Evolutionary conservation across 2,329 filamentous ascomycete species (phyloP), one percentile per base, ranked within the genome.

Genomic region (Albifimbria verrucaria): DNA sequence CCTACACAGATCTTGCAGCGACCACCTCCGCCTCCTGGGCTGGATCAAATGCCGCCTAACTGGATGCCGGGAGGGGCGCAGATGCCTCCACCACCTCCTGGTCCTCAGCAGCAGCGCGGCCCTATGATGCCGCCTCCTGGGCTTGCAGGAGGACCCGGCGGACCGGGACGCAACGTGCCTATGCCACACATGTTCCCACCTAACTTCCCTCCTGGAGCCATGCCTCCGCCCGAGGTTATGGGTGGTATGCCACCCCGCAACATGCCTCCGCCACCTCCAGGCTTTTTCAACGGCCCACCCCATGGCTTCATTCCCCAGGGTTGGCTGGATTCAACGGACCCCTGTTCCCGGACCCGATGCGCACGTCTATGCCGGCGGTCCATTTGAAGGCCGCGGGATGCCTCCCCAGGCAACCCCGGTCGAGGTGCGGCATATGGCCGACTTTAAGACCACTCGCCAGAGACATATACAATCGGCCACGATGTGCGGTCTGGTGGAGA

Each of bases 1-100:
- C 82, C 82, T 4, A 85, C 82, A 4, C 83, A 87, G 63, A 87
- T 87, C 50, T 68, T 87, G 21, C 83, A 87, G 67, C 80, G 83
- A 6, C 82, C 81, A n/a, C 81, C 79, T 5, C 79, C 77, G 1
- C 80, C 79, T 18, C 81, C 82, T 2, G 83, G 84, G 7, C 69
- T 87, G 41, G 83, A 85, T 45, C 79, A 82, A 60, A 79, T 86
- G 71, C 80, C 78, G 18, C 80, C 77, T 18, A 77, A 70, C 53
- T 83, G 80, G 73, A 76, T 83, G 71, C 74, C 72, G 41, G 70
- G 66, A 48, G 68, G 66, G 49, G 74, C 70, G 21, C 75, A 77
- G 55, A 66, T 77, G 56, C 74, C 75, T 49, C 72, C 73, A 36
- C 58, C 62, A 55, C 48, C 61, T 50, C 22, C 51, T 24, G 36